Conservation (phyloP, 176 grass and related monocot species). For the Carex kokanica region DNA sequence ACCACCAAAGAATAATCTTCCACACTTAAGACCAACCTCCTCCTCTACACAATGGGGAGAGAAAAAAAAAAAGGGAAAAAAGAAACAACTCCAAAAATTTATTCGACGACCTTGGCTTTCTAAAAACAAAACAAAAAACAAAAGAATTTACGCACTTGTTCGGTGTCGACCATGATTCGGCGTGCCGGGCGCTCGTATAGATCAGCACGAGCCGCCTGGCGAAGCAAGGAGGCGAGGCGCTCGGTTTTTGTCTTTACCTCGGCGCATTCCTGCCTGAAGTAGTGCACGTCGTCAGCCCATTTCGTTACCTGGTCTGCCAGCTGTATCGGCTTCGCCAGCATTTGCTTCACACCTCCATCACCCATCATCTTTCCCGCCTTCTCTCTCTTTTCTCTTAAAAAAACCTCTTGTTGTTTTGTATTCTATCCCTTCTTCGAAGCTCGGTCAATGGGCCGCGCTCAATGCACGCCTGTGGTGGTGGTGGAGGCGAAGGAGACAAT, state of each 20-base stretch:
- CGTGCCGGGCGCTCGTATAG: conserved; percentile 91
- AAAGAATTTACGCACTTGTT: conserved; percentile 34
- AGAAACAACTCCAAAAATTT: neutral
- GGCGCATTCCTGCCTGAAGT: conserved; percentile 61
- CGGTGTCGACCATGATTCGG: conserved; percentile 76
- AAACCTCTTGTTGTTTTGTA: neutral
- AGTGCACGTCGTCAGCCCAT: conserved; percentile 62
- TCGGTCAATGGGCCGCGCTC: neutral
- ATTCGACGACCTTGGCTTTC: neutral
- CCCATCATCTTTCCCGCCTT: neutral
- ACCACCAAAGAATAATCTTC: neutral
- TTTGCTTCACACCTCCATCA: conserved; percentile 73
- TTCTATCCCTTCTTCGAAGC: neutral
- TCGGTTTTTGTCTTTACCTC: conserved; percentile 71
- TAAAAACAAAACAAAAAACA: neutral
- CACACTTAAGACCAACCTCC: neutral
- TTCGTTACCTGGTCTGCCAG: conserved; percentile 88
- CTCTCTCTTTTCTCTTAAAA: neutral
- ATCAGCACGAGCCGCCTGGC: conserved; percentile 81
- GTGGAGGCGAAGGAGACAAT: neutral
- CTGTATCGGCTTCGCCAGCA: conserved; percentile 83
- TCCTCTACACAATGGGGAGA: neutral
- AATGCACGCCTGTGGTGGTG: neutral
- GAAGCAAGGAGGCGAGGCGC: conserved; percentile 62
- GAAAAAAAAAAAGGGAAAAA: neutral